A percentile compares a stretch with the other conserved stretches of the same genome.
These are phyloP conservation scores for Grosmannia huntii DNA, from an alignment of 2,329 filamentous ascomycete genomes.

Conservation along the genomic window DNA sequence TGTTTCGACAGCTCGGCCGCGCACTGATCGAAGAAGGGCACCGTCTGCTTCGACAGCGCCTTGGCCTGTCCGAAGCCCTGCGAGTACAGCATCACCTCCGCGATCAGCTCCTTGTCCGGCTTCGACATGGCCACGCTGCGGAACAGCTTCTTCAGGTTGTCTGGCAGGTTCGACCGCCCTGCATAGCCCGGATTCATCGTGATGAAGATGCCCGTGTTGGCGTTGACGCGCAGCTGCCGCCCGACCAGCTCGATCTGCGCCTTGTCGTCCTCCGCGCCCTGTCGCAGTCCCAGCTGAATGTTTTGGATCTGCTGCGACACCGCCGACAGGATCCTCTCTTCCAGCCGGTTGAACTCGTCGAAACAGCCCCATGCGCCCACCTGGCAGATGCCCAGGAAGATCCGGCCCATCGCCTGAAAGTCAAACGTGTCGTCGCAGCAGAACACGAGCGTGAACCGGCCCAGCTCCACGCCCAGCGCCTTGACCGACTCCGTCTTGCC, in stretches of 20 bases:
- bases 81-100: slow-evolving; percentile 99
- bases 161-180: slow-evolving; percentile 90
- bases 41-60: slow-evolving; percentile 81
- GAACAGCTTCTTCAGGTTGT: slow-evolving; percentile 99
- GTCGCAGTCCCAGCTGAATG: slow-evolving; percentile 89
- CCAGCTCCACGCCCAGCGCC: slow-evolving; percentile 87
- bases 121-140: slow-evolving; percentile 99
- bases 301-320: slow-evolving; percentile 99
- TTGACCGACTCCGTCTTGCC: slow-evolving; percentile 99
- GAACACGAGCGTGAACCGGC: slow-evolving; percentile 95
- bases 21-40: slow-evolving; percentile 96
- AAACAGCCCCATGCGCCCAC: slow-evolving; percentile 99
- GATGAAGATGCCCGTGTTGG: slow-evolving; percentile 96
- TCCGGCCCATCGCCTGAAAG: slow-evolving; percentile 98
- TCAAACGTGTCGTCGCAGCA: slow-evolving; percentile 99
- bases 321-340: slow-evolving; percentile 92
- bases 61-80: slow-evolving; percentile 98
- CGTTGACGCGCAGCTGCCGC: slow-evolving; percentile 77
- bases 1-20: slow-evolving; percentile 75
- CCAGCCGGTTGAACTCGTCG: slow-evolving; percentile 98
- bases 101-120: slow-evolving; percentile 97
- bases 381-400: slow-evolving; percentile 97
- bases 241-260: slow-evolving; percentile 73
- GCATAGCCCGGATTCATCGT: slow-evolving; percentile 99
- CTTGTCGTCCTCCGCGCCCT: slow-evolving; percentile 67